Conservation (phyloP, 2,329 filamentous ascomycete genomes). For the Ambrosiella xylebori region DNA sequence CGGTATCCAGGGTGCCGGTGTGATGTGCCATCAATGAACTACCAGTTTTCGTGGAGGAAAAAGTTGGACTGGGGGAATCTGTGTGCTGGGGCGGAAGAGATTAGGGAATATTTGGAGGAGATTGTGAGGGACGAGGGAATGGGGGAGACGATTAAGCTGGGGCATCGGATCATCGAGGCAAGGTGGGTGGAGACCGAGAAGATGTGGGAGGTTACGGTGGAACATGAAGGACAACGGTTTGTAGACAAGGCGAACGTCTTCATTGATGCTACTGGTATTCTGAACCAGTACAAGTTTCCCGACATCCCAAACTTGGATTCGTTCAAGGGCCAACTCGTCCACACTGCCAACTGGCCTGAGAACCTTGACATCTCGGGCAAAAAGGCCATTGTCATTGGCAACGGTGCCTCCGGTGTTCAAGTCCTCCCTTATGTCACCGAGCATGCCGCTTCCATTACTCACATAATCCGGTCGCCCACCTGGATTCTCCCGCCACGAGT, state of each 20-base stretch:
- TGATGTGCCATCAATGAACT: conserved; percentile 42
- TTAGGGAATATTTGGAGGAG: conserved; percentile 33
- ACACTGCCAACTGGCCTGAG: conserved; percentile 37
- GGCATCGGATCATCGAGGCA: conserved; percentile 26
- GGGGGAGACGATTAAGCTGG: conserved; percentile 26
- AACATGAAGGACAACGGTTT: conserved; percentile 24
- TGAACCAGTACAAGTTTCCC: conserved; percentile 40
- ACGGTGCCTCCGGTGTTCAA: conserved; percentile 37
- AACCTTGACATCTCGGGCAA: conserved; percentile 32
- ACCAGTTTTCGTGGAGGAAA: conserved; percentile 43
- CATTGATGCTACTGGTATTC: conserved; percentile 32
- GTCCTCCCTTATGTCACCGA: conserved; percentile 32
- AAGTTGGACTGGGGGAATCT: conserved; percentile 43
- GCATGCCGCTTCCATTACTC: conserved; percentile 25
- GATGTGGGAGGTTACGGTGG: conserved; percentile 26
- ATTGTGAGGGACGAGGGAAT: conserved; percentile 32
- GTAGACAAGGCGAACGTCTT: conserved; percentile 30
- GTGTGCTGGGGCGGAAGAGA: conserved; percentile 37
- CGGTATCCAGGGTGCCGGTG: conserved; percentile 40
- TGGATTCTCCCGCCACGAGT: conserved; percentile 26
- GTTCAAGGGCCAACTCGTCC: conserved; percentile 32
- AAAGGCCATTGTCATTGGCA: conserved; percentile 38
- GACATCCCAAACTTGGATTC: conserved; percentile 27
- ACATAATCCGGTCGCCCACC: conserved; percentile 26
- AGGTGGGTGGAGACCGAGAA: conserved; percentile 28